Base-by-base conservation (phyloP, 73 alveolate species). In the Paramecium bursaria region DNA sequence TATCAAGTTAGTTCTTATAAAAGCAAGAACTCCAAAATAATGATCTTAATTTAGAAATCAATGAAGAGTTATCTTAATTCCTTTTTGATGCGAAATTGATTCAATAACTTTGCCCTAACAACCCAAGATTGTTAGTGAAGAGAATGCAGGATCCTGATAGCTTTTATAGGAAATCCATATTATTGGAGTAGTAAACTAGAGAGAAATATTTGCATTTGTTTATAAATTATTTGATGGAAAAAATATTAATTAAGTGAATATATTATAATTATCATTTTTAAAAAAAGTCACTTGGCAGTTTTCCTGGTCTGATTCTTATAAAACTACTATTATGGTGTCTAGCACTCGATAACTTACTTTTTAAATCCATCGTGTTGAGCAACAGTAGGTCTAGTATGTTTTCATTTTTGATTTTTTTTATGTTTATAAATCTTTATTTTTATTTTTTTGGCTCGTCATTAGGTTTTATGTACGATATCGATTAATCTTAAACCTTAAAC, bases 261-360 rank as follows among this genome's bases (percentile, higher is more conserved):
- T 50, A 50, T 50, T 39, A 19, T 67, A 67, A 67, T 67, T 33
- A 67, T 67, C 21, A 67, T 39, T 67, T 39, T n/a, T n/a, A n/a
- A 27, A 67, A 67, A 42, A 67, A 67, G 57, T 67, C 82, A 39
- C 44, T 67, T 1, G 82, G 82, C 15, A 67, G 39, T 57, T 67
- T 67, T 0, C 55, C 82, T 13, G 82, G 82, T 42, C 82, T 31
- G 17, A 67, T 47, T 21, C 39, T 39, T 13, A 67, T 67, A 19
- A 35, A 67, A 67, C 82, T 67, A 42, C 22, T 67, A 26, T 67
- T 67, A 67, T 25, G 19, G n/a, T n/a, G n/a, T 11, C 50, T 25
- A 25, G 33, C 22, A 19, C 44, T 67, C 15, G 33, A 19, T 21
- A 67, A 15, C 21, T 67, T 67, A 39, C 44, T 33, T 42, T 67